A percentile compares a stretch with the other conserved stretches of the same genome.
phyloP scores from a whole-genome alignment of 352 stramenopile species.

The Globisporangium orthogonon region DNA sequence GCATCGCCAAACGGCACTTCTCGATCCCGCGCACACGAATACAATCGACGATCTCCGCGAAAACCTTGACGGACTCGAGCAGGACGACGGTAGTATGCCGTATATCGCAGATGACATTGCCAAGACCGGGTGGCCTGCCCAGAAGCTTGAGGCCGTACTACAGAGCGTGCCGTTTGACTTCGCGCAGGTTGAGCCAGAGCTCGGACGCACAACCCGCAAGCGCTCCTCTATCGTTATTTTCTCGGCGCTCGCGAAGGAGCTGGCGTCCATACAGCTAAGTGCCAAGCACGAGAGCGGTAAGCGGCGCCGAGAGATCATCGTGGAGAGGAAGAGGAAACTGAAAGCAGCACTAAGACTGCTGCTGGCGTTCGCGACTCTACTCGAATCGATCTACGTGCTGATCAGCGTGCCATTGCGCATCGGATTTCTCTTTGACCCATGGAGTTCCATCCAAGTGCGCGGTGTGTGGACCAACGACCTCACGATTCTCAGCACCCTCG shows the following conservation, averaged over 20 bases:
- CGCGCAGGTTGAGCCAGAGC: constrained; percentile 8
- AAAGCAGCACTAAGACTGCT: neutral
- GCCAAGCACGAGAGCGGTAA: constrained; percentile 2
- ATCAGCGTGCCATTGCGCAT: constrained; percentile 23
- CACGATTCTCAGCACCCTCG: constrained; percentile 20
- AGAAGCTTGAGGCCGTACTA: constrained; percentile 7
- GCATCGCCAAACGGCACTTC: too few relatives aligned
- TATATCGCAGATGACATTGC: constrained; percentile 10
- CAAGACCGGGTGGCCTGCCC: neutral
- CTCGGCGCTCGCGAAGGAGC: constrained; percentile 1
- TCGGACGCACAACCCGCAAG: constrained; percentile 2
- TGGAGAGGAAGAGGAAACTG: neutral
- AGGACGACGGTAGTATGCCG: neutral
- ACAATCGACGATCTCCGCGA: neutral
- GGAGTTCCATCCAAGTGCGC: constrained; percentile 10
- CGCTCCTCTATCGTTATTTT: constrained; percentile 7
- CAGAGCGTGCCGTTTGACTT: constrained; percentile 10
- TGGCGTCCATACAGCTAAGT: constrained; percentile 3
- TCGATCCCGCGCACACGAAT: neutral
- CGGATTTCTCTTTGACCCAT: constrained; percentile 39
- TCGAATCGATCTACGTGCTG: constrained; percentile 28
- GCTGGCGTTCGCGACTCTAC: constrained; percentile 7
- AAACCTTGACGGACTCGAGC: neutral
- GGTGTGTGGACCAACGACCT: constrained; percentile 16
- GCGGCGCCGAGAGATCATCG: neutral